Evolutionary conservation across 2,329 filamentous ascomycete species (phyloP), one percentile per base, ranked within the genome.

Genomic region (Microdochium bolleyi): DNA sequence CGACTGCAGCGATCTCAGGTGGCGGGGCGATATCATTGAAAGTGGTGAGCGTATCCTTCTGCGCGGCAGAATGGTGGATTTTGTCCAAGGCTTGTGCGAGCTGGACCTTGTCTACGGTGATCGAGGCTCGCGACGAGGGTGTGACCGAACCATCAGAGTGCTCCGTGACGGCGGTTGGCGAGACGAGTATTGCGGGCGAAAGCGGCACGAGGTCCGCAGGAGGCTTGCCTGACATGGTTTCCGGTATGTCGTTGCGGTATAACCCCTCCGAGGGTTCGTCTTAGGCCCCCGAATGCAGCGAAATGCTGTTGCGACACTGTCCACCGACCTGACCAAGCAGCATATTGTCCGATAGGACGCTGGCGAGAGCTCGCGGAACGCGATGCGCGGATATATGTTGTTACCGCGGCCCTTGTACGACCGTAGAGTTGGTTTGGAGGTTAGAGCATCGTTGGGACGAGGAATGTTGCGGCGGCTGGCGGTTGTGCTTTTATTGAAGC

Each of bases 21-120:
- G 85, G 84, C 1, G 86, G 79, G 1, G 87, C 88, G 62, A 95
- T 92, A 64, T 96, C 92, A 70, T 95, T 95, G 71, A 97, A 97
- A 9, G 91, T 95, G 2, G 92, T 97, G 49, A 97, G 77, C 32
- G 84, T 82, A 57, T 88, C 87, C 32, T 88, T 88, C 65, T 89
- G 88, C 63, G 88, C 95, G n/a, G 92, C 91, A 5, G 88, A 85
- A 50, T 78, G 90, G 69, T 96, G 92, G 59, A 96, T 96, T 61
- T 89, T 85, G 69, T 95, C 88, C 55, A 96, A 82, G 19, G 87
- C 82, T 56, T 89, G 82, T 32, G 88, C 83, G 37, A 92, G 77
- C 53, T 88, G 85, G 57, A 90, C 87, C 64, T 83, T 87, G 66
- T 92, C 87, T 41, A 82, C 71, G 49, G 79, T 77, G 2, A 76